These are phyloP conservation scores for Musa schizocarpa DNA, from an alignment of 176 grass and related monocot species.

Conservation along the genomic window DNA sequence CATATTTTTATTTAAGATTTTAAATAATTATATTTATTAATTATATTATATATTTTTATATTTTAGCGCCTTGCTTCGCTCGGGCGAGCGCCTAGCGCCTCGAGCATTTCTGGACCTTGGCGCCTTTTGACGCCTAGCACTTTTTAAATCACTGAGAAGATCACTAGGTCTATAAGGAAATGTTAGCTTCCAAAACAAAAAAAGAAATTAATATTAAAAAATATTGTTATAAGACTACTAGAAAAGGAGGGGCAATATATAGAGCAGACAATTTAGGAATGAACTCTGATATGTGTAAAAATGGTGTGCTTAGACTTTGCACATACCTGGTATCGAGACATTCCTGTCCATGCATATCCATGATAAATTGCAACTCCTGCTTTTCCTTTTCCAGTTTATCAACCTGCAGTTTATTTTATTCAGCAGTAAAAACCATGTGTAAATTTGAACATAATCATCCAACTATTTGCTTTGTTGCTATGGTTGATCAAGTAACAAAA, in stretches of 20 bases:
- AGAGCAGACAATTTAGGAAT: not conserved
- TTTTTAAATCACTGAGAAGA: no score
- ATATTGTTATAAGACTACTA: no score
- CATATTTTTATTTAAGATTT: no score
- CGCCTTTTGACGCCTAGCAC: no score
- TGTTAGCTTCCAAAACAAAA: not conserved
- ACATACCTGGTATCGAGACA: slow-evolving; percentile 67
- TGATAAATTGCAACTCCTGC: slow-evolving; percentile 61
- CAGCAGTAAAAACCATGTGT: not conserved
- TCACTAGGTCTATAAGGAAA: not conserved
- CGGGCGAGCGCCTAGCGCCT: no score
- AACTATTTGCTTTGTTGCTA: slow-evolving; percentile 9
- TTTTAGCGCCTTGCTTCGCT: no score
- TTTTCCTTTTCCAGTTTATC: slow-evolving; percentile 71
- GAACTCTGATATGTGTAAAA: not conserved
- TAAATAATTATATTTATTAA: no score
- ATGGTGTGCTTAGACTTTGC: not conserved
- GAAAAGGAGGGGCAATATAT: not conserved
- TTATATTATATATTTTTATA: no score
- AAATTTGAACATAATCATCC: slow-evolving; percentile 1
- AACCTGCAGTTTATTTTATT: slow-evolving; percentile 45
- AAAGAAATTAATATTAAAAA: not conserved
- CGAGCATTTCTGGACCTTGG: no score
- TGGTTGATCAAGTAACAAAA: slow-evolving; percentile 6
- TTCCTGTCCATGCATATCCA: slow-evolving; percentile 79